Conservation (phyloP, 345 rosid genomes). For the Salix koriyanagi region DNA sequence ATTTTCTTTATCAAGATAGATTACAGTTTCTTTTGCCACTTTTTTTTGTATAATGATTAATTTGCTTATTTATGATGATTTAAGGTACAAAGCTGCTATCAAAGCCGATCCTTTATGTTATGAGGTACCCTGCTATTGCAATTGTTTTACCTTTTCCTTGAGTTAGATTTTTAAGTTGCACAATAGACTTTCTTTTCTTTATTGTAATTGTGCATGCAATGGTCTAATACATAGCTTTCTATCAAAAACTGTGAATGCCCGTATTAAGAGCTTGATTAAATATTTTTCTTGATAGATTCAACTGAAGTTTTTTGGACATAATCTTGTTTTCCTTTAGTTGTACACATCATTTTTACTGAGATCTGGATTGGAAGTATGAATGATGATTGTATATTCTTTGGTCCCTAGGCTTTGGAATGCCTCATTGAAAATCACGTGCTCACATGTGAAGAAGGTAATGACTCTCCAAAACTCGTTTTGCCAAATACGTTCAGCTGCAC, state of each 20-base stretch:
- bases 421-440: slow-evolving; percentile 94
- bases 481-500: background rate
- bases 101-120: slow-evolving; percentile 96
- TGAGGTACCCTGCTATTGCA: slow-evolving; percentile 52
- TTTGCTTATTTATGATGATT: slow-evolving; percentile 21
- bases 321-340: background rate
- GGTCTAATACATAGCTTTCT: background rate
- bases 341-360: background rate
- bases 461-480: slow-evolving; percentile 6
- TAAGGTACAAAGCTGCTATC: slow-evolving; percentile 94
- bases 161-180: background rate
- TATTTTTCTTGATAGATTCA: background rate
- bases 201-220: slow-evolving; percentile 1
- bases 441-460: slow-evolving; percentile 81
- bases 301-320: background rate
- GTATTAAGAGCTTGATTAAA: background rate
- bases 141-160: background rate
- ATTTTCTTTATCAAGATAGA: background rate
- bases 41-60: background rate
- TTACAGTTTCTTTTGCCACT: background rate
- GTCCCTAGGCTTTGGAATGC: slow-evolving; percentile 89
- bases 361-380: background rate
- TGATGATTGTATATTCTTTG: slow-evolving; percentile 5
- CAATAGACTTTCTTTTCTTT: background rate
- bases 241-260: background rate